Conservation (phyloP, 441 rosid genomes). For the Adansonia grandidieri region DNA sequence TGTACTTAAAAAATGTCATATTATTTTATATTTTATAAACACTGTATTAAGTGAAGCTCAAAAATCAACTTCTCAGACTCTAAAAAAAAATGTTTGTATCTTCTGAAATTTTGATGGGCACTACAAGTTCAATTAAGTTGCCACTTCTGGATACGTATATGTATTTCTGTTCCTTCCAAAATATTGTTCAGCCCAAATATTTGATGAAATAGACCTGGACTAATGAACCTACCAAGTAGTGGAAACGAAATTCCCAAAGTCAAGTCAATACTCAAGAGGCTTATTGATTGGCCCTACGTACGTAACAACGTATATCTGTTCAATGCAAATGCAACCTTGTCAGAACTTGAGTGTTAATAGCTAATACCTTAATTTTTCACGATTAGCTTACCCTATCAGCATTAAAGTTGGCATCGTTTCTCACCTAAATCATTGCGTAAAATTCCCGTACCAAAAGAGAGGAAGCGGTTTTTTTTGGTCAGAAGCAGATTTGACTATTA, state of each 20-base stretch:
- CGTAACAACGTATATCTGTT: no score
- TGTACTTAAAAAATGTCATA: no score
- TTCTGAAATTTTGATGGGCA: not conserved
- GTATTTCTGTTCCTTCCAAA: no score
- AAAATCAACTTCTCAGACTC: not conserved
- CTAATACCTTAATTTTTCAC: no score
- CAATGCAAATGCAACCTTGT: no score
- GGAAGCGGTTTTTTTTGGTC: no score
- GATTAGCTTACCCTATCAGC: not conserved
- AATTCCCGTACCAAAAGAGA: no score
- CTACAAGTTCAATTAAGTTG: not conserved
- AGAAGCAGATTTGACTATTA: no score
- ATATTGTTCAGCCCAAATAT: not conserved
- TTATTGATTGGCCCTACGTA: not conserved
- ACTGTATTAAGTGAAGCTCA: not conserved
- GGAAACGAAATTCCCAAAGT: not conserved
- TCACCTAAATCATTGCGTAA: no score
- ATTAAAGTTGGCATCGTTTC: no score
- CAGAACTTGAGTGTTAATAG: no score
- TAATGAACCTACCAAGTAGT: not conserved
- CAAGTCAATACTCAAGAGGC: not conserved
- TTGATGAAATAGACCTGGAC: no score
- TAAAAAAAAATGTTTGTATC: not conserved
- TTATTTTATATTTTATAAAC: not conserved
- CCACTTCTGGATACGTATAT: not conserved